phyloP scores from a whole-genome alignment of 140 eudicot genomes.

The Cichorium intybus region DNA sequence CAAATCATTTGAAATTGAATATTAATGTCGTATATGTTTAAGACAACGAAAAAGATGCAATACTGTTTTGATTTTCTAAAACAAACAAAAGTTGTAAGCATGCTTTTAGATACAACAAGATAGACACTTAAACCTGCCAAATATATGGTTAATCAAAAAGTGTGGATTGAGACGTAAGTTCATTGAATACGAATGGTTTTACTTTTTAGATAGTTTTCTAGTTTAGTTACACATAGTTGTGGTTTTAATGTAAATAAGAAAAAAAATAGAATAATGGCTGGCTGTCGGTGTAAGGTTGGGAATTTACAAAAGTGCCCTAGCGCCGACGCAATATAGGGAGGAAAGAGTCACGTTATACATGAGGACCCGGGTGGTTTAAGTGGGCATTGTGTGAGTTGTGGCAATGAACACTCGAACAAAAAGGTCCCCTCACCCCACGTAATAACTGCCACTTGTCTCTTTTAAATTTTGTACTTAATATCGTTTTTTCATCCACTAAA shows the following conservation, averaged over 20 bases:
- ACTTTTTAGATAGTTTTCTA: background rate
- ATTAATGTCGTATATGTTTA: background rate
- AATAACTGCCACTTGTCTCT: slow-evolving; percentile 20
- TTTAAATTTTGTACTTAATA: background rate
- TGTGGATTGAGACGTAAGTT: background rate
- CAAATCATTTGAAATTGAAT: background rate
- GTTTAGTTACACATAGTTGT: background rate
- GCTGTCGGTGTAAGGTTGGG: slow-evolving; percentile 2
- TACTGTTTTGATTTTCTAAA: background rate
- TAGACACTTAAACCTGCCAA: background rate
- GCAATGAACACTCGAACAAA: slow-evolving; percentile 3
- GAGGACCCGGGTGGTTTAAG: slow-evolving; percentile 8
- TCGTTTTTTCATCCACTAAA: background rate
- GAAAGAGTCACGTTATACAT: slow-evolving; percentile 17
- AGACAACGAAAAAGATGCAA: background rate
- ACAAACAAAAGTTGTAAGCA: background rate
- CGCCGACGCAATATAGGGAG: background rate
- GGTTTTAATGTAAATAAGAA: background rate
- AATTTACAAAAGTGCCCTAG: background rate
- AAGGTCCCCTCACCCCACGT: slow-evolving; percentile 17
- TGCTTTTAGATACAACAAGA: background rate
- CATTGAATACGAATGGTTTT: background rate
- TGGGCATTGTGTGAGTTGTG: slow-evolving; percentile 3
- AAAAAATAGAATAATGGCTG: background rate
- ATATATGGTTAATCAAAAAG: background rate